A percentile compares a stretch with the other conserved stretches of the same genome.
Evolutionary conservation across 768 basidiomycete genomes (phyloP).

Genomic region (Strobilomyces confusus): DNA sequence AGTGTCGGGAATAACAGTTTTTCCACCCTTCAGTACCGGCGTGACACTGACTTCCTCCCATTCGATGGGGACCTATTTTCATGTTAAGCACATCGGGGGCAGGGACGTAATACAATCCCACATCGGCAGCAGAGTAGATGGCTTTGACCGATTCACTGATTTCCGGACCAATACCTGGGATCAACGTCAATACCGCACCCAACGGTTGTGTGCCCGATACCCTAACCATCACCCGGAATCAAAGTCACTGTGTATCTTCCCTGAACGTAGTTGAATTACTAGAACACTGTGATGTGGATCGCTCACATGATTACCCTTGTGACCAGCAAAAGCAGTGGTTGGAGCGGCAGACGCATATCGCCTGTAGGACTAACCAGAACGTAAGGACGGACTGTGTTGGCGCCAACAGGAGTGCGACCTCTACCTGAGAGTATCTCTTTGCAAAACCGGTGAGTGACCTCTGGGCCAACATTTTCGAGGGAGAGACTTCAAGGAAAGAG

Average conservation of each 20-base stretch:
- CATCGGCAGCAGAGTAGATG: constrained; percentile 87
- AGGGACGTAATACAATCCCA: constrained; percentile 30
- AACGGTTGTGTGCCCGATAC: constrained; percentile 6
- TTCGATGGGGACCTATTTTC: constrained; percentile 83
- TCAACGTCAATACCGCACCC: constrained; percentile 15
- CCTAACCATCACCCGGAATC: constrained; percentile 90
- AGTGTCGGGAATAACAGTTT: constrained; percentile 92
- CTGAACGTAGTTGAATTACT: constrained; percentile 37
- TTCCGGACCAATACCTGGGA: constrained; percentile 93
- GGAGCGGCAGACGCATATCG: constrained; percentile 69
- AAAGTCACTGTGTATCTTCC: constrained; percentile 96
- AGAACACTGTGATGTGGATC: background rate
- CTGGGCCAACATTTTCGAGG: constrained; percentile 52
- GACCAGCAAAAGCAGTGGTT: constrained; percentile 85
- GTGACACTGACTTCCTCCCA: constrained; percentile 99
- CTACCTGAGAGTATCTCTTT: constrained; percentile 49
- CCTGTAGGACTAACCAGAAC: constrained; percentile 44
- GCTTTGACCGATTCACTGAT: constrained; percentile 94
- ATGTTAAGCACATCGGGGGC: constrained; percentile 10
- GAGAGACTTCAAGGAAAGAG: constrained; percentile 18
- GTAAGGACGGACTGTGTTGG: constrained; percentile 9
- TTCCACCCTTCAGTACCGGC: constrained; percentile 89
- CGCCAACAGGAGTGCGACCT: constrained; percentile 10
- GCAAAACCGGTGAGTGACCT: constrained; percentile 54
- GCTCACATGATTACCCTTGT: constrained; percentile 84